Percentiles rank a stretch among this genome's conserved stretches.
phyloP scores from a whole-genome alignment of 2,329 filamentous ascomycete species.

The Phyllosticta capitalensis region DNA sequence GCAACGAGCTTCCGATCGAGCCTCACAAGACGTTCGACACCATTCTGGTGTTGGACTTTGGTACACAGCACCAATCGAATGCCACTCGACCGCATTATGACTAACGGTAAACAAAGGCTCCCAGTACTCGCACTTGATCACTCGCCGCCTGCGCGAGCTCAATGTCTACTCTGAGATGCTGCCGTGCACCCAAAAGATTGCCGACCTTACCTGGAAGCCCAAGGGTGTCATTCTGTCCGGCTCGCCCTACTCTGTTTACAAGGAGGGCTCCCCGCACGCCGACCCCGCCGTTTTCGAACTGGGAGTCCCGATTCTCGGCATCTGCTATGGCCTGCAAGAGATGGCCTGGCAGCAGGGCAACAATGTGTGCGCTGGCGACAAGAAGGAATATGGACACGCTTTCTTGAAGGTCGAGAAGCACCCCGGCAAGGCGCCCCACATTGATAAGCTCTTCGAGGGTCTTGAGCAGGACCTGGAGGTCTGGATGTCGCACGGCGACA shows the following conservation, averaged over 20 bases:
- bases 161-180: slow-evolving; percentile 83
- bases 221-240: slow-evolving; percentile 74
- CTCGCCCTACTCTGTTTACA: slow-evolving; percentile 72
- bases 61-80: slow-evolving; percentile 2
- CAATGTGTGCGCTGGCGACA: slow-evolving; percentile 59
- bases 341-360: slow-evolving; percentile 61
- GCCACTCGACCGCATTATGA: slow-evolving; percentile 4
- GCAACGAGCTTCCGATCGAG: slow-evolving; percentile 33
- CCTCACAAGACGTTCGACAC: slow-evolving; percentile 51
- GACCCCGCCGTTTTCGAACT: slow-evolving; percentile 76
- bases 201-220: slow-evolving; percentile 68
- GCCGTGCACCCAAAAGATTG: slow-evolving; percentile 72
- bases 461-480: slow-evolving; percentile 61
- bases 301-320: slow-evolving; percentile 50
- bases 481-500: slow-evolving; percentile 87
- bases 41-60: slow-evolving; percentile 64
- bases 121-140: slow-evolving; percentile 67
- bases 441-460: slow-evolving; percentile 70
- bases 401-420: slow-evolving; percentile 52
- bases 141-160: slow-evolving; percentile 64
- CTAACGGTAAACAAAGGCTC: slow-evolving; percentile 30
- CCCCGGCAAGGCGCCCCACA: slow-evolving; percentile 47
- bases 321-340: slow-evolving; percentile 61
- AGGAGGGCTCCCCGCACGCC: slow-evolving; percentile 64
- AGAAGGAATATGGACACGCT: slow-evolving; percentile 63